These are phyloP conservation scores for Trichomonas tenax DNA, from an alignment of 208 protist species.

Conservation along the genomic window DNA sequence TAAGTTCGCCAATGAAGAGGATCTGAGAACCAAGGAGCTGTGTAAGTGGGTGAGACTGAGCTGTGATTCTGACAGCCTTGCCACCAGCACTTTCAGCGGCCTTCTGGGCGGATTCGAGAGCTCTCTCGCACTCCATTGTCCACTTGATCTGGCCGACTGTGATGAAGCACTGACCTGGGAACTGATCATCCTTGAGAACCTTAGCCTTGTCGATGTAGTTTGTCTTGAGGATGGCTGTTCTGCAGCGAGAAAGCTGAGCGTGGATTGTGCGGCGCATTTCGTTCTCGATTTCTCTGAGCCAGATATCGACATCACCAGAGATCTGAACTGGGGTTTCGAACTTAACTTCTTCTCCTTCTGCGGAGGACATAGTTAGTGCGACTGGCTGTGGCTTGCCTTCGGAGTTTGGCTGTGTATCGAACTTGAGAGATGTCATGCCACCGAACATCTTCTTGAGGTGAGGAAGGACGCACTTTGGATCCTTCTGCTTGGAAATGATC, in stretches of 20 bases:
- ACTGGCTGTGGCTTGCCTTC: conserved; percentile 31
- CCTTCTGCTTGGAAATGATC: conserved; percentile 80
- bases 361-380: conserved; percentile 42
- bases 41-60: conserved; percentile 55
- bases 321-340: conserved; percentile 46
- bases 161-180: conserved; percentile 54
- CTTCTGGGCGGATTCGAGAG: conserved; percentile 57
- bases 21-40: neutral
- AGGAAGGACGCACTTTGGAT: conserved; percentile 78
- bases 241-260: conserved; percentile 39
- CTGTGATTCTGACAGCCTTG: conserved; percentile 8
- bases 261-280: conserved; percentile 74
- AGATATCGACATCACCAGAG: conserved; percentile 71
- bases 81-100: conserved; percentile 60
- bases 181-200: conserved; percentile 27
- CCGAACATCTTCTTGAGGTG: conserved; percentile 86
- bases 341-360: conserved; percentile 74
- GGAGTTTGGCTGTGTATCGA: neutral
- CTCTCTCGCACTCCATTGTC: conserved; percentile 68
- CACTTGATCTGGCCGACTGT: conserved; percentile 76
- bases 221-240: conserved; percentile 56
- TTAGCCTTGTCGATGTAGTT: conserved; percentile 52
- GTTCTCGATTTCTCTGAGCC: conserved; percentile 76
- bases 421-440: conserved; percentile 45
- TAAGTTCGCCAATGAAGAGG: conserved; percentile 49